Evolutionary conservation across 805 yeast genomes (phyloP), one percentile per base, ranked within the genome.

Genomic region (Candida tallmaniae): DNA sequence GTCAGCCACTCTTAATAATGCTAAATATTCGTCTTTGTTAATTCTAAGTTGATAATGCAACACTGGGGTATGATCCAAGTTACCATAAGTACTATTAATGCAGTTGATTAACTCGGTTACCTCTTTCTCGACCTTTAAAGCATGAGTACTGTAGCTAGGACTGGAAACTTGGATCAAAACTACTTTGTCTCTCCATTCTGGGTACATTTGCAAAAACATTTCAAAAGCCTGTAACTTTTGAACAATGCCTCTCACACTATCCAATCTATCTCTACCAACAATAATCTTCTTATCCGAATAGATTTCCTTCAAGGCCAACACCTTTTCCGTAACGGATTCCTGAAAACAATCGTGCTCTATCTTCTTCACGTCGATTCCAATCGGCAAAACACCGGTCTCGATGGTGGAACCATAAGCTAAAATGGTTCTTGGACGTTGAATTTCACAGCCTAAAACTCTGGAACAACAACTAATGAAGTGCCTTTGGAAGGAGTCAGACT

Each of bases 151-250:
- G 50, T 63, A 73, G 5, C 83, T 80, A 14, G 95, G 94, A 30
- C 88, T 80, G 4, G 95, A 83, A 16, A 93, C 96, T 62, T 93
- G 98, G 46, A 93, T 83, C 46, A 90, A 66, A 4, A 87, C 93
- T 12, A 88, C 96, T 41, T 81, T 78, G 27, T 79, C 83, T 37
- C 83, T 70, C 95, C 95, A 87, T 45, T 88, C 88, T 2, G 99
- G 98, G 48, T 80, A 88, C 84, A 84, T 79, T 39, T 83, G 85
- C 44, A 93, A 66, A 45, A 93, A 86, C 62, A 79, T 76, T 50
- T 86, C 95, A 59, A 82, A 89, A 0, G 97, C 97, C 58, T 87
- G 83, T 24, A 93, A 63, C 58, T 93, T 93, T 60, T 93, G 97
- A 4, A 85, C 78, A 19, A 93, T 95, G 21, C 98, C 97, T 41